Base-by-base conservation (phyloP, 192 early-diverging fungal species). In the Mortierella claussenii region DNA sequence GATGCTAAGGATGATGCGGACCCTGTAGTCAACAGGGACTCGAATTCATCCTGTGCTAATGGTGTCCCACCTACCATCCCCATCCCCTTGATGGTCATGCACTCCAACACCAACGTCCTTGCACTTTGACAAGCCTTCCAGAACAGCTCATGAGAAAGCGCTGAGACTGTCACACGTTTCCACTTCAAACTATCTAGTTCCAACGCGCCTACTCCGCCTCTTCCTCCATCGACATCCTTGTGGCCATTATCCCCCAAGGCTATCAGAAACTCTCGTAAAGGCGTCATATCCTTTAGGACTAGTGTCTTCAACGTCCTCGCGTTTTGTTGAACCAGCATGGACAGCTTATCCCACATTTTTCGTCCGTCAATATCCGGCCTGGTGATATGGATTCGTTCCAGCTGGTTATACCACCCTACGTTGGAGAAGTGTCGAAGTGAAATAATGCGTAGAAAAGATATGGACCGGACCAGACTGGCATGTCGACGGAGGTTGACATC, bases 291-390 rank as follows among this genome's bases (percentile, higher is more conserved):
- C 51, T 65, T 52, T 6, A 65, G 20, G 30, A 46, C 11, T 30
- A 65, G 21, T 21, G 18, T 31, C 31, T 26, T 30, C 31, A 65
- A 32, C 4, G 56, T 59, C 43, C 15, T 12, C 15, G 17, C 17
- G 27, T 32, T 54, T 18, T 45, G 51, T 15, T 42, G 9, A 4
- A 52, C 62, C 10, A 65, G 30, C 11, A 28, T 21, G 2, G 43
- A 50, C 13, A 65, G 18, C 62, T 65, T 65, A 13, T 65, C 62
- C 62, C 62, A 65, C 1, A 65, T 36, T n/a, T 28, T 44, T 4
- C 62, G 51, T 12, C 62, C 62, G 2, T 47, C 62, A 21, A 36
- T 23, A 1, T 54, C 62, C 13, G 60, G 26, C 13, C 33, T 54
- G 2, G 27, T 43, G 30, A 65, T 24, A 43, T 21, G 51, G 11